Conservation (phyloP, 257 asterid species). For the Scutellaria galericulata region DNA sequence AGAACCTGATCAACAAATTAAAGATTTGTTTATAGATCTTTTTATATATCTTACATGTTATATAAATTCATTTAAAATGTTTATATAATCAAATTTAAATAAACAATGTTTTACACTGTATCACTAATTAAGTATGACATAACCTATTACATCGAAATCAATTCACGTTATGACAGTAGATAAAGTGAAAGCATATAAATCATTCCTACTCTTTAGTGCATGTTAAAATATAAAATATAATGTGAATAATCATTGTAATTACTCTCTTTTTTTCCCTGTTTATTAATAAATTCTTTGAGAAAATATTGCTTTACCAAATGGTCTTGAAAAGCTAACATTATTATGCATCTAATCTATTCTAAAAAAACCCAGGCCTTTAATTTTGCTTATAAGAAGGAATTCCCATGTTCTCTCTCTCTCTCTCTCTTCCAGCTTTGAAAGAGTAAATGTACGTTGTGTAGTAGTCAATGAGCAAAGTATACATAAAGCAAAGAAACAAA, state of each 20-base stretch:
- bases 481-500: slow-evolving; percentile 28
- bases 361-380: neutral
- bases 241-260: neutral
- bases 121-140: neutral
- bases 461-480: slow-evolving; percentile 30
- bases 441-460: slow-evolving; percentile 22
- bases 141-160: neutral
- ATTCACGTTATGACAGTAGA: neutral
- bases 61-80: too few species aligned
- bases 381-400: slow-evolving; percentile 12
- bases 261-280: too few species aligned
- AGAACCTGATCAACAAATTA: too few species aligned
- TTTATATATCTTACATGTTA: too few species aligned
- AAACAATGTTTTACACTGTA: too few species aligned
- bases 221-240: too few species aligned
- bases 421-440: slow-evolving; percentile 3
- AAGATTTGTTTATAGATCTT: too few species aligned
- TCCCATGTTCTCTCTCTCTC: slow-evolving; percentile 20
- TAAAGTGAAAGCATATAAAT: slow-evolving; percentile 10
- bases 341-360: neutral
- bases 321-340: neutral
- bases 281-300: neutral
- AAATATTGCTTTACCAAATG: neutral
- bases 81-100: too few species aligned
- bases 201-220: neutral